Conservation (phyloP, 2,329 filamentous ascomycete genomes). For the Aspergillus niger region DNA sequence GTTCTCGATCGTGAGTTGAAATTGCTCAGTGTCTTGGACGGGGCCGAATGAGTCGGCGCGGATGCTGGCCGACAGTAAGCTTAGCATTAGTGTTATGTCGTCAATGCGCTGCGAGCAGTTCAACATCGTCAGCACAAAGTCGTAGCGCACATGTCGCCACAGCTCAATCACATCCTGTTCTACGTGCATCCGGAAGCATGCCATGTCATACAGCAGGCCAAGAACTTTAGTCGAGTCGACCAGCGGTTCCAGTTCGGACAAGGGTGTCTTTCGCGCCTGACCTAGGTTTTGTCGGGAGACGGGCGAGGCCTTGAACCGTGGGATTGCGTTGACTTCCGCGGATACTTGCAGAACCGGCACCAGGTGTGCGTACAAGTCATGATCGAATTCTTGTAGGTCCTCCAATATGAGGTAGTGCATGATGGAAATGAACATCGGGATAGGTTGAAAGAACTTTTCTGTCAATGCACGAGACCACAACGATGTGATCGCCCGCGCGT, state of each 20-base stretch:
- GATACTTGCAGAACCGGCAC: conserved; percentile 45
- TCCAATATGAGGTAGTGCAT: conserved; percentile 44
- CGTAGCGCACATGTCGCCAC: conserved; percentile 59
- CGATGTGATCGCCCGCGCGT: conserved; percentile 53
- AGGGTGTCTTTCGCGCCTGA: conserved; percentile 44
- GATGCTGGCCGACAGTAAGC: conserved; percentile 58
- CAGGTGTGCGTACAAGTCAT: conserved; percentile 41
- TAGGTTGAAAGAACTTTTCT: conserved; percentile 53
- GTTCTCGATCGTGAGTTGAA: conserved; percentile 45
- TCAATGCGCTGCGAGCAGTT: conserved; percentile 58
- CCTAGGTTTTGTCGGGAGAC: conserved; percentile 44
- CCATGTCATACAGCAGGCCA: conserved; percentile 56
- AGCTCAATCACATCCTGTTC: conserved; percentile 50
- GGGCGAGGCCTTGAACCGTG: conserved; percentile 50
- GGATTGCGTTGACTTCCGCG: conserved; percentile 58
- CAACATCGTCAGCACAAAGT: conserved; percentile 61
- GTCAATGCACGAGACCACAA: conserved; percentile 60
- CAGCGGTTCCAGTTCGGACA: conserved; percentile 46
- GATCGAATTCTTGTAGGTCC: conserved; percentile 38
- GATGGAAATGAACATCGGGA: conserved; percentile 46
- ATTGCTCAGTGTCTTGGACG: conserved; percentile 45
- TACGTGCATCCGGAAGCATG: conserved; percentile 49
- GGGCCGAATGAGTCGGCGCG: conserved; percentile 57
- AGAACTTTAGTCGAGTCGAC: conserved; percentile 59
- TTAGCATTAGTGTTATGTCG: conserved; percentile 58